A percentile compares a stretch with the other conserved stretches of the same genome.
phyloP scores from a whole-genome alignment of 192 early-diverging fungal species.

The Neocallimastix lanati region DNA sequence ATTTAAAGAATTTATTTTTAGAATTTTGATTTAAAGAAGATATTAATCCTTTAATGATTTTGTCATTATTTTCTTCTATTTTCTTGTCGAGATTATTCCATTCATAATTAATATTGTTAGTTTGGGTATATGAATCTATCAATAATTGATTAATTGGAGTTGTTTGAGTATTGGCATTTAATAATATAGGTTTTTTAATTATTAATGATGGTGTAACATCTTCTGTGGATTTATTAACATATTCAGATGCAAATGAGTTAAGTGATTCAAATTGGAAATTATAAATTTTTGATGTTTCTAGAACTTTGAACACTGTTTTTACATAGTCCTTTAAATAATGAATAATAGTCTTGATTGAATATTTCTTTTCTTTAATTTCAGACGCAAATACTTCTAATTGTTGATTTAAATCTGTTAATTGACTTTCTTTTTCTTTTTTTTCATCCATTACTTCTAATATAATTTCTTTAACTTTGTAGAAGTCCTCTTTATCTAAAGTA shows the following conservation, averaged over 20 bases:
- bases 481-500: not conserved
- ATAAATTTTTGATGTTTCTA: not conserved
- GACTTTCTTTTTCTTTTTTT: not conserved
- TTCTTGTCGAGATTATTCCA: too few relatives aligned
- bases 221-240: not conserved
- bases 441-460: not conserved
- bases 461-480: not conserved
- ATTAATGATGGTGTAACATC: too few relatives aligned
- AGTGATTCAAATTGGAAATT: not conserved
- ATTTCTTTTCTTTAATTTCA: not conserved
- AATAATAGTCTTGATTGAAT: not conserved
- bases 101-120: too few relatives aligned
- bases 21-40: too few relatives aligned
- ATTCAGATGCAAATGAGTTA: not conserved
- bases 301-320: not conserved
- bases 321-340: not conserved
- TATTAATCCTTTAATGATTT: too few relatives aligned
- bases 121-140: too few relatives aligned
- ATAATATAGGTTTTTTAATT: not conserved
- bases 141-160: too few relatives aligned
- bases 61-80: too few relatives aligned
- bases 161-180: not conserved
- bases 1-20: not conserved
- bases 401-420: not conserved
- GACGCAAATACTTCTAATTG: not conserved